Evolutionary conservation across 768 basidiomycete genomes (phyloP).

Genomic region (Rhodotorula taiwanensis): DNA sequence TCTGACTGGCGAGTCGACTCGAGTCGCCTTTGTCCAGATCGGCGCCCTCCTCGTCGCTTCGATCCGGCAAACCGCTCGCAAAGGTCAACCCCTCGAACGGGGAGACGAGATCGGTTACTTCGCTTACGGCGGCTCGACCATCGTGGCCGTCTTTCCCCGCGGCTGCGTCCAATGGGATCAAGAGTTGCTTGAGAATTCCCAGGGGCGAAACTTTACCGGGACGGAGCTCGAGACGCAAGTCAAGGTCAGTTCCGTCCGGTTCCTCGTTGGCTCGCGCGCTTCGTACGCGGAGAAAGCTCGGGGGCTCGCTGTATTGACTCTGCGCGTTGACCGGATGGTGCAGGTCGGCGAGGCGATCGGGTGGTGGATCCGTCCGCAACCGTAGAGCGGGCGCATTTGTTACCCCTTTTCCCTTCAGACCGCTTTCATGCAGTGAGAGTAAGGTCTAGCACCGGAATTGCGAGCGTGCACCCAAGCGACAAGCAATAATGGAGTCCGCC

Average conservation of each 20-base stretch:
- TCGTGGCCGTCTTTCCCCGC: conserved; percentile 57
- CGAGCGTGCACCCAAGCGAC: too few species aligned
- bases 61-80: conserved; percentile 56
- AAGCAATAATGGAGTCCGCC: too few species aligned
- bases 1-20: conserved; percentile 36
- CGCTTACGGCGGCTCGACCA: conserved; percentile 67
- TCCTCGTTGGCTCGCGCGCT: too few species aligned
- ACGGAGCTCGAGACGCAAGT: conserved; percentile 60
- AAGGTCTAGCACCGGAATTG: too few species aligned
- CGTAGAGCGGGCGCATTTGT: too few species aligned
- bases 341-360: conserved; percentile 29
- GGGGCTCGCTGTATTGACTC: too few species aligned
- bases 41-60: conserved; percentile 76
- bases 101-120: conserved; percentile 56
- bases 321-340: too few species aligned
- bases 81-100: conserved; percentile 47
- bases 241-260: conserved; percentile 47
- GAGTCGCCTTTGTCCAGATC: conserved; percentile 64
- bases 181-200: conserved; percentile 58
- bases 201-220: conserved; percentile 12
- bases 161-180: conserved; percentile 43
- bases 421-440: too few species aligned
- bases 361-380: too few species aligned
- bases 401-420: too few species aligned
- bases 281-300: neutral